Conservation (phyloP, 2,329 filamentous ascomycete genomes). For the Diaporthe ilicicola region DNA sequence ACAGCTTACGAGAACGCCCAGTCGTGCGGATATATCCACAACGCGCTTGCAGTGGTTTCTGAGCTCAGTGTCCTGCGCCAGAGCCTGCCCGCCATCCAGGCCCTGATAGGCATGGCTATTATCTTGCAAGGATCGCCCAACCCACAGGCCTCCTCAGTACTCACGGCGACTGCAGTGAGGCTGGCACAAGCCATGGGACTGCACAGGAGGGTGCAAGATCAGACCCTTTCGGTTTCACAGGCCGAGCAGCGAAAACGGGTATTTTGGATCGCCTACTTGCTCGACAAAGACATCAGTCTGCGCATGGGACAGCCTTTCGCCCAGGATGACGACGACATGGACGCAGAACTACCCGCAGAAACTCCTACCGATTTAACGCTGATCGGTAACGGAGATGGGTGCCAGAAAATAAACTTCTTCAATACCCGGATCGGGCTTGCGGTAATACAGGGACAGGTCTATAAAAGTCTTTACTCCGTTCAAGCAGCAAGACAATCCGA, state of each 20-base stretch:
- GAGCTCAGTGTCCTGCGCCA: background rate
- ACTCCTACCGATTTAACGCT: conserved; percentile 28
- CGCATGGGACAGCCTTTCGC: conserved; percentile 47
- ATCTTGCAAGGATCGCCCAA: conserved; percentile 39
- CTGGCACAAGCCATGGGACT: conserved; percentile 38
- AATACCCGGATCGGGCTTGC: conserved; percentile 17
- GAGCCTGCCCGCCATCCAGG: conserved; percentile 35
- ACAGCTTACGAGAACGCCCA: conserved; percentile 1
- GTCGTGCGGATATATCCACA: conserved; percentile 16
- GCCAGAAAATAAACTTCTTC: conserved; percentile 1
- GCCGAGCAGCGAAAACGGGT: conserved; percentile 44
- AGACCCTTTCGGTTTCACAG: conserved; percentile 20
- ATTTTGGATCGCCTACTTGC: conserved; percentile 51
- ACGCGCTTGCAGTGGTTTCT: background rate
- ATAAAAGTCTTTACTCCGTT: conserved; percentile 37
- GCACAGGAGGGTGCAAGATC: conserved; percentile 34
- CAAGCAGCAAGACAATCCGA: background rate
- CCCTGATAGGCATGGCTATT: conserved; percentile 39
- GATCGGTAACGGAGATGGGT: background rate
- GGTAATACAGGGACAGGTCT: conserved; percentile 39
- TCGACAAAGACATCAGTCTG: conserved; percentile 51
- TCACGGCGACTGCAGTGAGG: conserved; percentile 37
- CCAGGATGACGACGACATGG: conserved; percentile 49
- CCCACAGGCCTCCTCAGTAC: conserved; percentile 31
- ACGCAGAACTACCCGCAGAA: conserved; percentile 36